Conservation (phyloP, 306 rosid species). For the Trichosanthes truncata region DNA sequence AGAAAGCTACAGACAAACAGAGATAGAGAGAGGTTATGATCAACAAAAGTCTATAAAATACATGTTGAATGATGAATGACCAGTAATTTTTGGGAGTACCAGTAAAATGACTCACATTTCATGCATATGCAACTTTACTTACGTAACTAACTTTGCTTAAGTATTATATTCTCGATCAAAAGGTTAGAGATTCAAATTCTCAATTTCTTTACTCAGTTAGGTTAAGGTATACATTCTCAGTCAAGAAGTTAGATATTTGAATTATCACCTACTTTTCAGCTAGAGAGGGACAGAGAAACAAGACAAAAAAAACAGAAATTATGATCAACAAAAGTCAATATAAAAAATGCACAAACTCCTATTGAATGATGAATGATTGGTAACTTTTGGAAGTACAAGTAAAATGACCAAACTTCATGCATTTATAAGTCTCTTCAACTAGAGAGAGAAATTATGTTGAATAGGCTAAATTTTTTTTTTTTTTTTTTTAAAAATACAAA, state of each 20-base stretch:
- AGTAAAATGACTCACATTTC: neutral
- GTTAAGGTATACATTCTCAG: too few species aligned
- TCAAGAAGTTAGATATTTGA: too few species aligned
- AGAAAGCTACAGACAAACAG: neutral
- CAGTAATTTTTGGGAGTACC: neutral
- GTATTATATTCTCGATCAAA: too few species aligned
- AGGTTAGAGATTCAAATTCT: neutral
- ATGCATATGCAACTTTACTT: neutral
- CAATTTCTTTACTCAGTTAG: too few species aligned
- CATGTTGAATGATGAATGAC: neutral
- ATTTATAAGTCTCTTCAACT: neutral
- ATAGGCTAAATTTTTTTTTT: too few species aligned
- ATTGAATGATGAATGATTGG: neutral
- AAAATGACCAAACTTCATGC: neutral
- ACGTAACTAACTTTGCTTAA: too few species aligned
- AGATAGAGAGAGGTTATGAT: neutral
- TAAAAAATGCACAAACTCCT: neutral
- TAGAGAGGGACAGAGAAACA: too few species aligned
- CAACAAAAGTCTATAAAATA: neutral
- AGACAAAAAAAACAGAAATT: too few species aligned
- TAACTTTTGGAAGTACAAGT: neutral
- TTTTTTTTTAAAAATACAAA: too few species aligned
- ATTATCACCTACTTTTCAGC: neutral
- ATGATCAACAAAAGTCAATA: neutral
- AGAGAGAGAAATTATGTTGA: too few species aligned